These are phyloP conservation scores for Hebeloma cylindrosporum DNA, from an alignment of 768 basidiomycete genomes.

Conservation along the genomic window DNA sequence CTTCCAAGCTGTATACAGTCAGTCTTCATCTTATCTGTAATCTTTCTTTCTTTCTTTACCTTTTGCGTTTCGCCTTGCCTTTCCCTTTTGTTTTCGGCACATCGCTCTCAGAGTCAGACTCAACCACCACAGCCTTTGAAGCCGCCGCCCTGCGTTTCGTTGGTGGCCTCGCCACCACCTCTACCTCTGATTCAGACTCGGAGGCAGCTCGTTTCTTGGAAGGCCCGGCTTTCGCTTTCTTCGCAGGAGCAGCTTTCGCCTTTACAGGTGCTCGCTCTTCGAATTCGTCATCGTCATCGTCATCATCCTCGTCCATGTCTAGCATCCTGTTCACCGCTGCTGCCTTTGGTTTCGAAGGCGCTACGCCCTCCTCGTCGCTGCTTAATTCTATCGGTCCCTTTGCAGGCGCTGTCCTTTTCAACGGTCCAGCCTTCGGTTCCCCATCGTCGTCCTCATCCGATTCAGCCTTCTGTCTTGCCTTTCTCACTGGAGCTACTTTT, in stretches of 20 bases:
- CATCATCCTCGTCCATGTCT: conserved; percentile 17
- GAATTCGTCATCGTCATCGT: conserved; percentile 10
- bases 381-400: conserved; percentile 10
- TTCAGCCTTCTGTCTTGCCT: no score
- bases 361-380: conserved; percentile 2
- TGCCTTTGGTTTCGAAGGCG: conserved; percentile 13
- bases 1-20: no score
- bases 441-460: no score
- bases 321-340: conserved; percentile 2
- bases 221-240: background rate
- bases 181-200: conserved; percentile 35
- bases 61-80: conserved; percentile 27
- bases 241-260: conserved; percentile 8
- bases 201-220: conserved; percentile 1
- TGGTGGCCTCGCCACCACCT: conserved; percentile 19
- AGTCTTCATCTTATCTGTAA: conserved; percentile 61
- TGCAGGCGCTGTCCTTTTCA: no score
- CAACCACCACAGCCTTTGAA: conserved; percentile 20
- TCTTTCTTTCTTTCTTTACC: no score
- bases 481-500: conserved; percentile 6
- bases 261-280: background rate
- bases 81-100: conserved; percentile 22
- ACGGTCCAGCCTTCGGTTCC: no score
- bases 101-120: conserved; percentile 34
- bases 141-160: conserved; percentile 18